Conservation (phyloP, 768 basidiomycete genomes). For the Lentinus tigrinus region DNA sequence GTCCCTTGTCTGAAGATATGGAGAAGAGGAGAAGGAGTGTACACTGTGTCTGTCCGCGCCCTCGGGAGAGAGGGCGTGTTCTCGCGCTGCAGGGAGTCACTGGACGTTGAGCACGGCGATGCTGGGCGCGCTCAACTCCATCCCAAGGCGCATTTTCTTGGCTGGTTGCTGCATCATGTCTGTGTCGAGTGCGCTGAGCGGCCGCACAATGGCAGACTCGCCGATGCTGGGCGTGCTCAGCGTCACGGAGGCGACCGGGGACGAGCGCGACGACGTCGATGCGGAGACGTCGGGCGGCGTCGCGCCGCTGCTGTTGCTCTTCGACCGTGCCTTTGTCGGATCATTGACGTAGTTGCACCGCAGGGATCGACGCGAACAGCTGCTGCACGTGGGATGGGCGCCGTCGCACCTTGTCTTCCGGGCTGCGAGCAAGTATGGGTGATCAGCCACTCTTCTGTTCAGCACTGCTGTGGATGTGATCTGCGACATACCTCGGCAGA, state of each 20-base stretch:
- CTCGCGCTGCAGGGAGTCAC: background rate
- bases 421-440: slow-evolving; percentile 41
- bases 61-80: no score
- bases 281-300: slow-evolving; percentile 23
- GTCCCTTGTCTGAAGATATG: no score
- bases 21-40: no score
- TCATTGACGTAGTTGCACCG: slow-evolving; percentile 83
- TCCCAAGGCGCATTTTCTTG: slow-evolving; percentile 76
- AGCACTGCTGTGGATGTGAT: slow-evolving; percentile 1
- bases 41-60: no score
- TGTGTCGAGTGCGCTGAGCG: slow-evolving; percentile 34
- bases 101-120: slow-evolving; percentile 20
- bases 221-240: slow-evolving; percentile 10
- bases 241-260: slow-evolving; percentile 20
- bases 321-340: slow-evolving; percentile 26
- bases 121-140: slow-evolving; percentile 23
- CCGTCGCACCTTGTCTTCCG: slow-evolving; percentile 91
- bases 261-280: slow-evolving; percentile 25
- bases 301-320: slow-evolving; percentile 17
- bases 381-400: slow-evolving; percentile 80
- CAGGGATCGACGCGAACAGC: slow-evolving; percentile 74
- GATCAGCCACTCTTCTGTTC: background rate
- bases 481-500: slow-evolving; percentile 69
- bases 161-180: slow-evolving; percentile 61
- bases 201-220: slow-evolving; percentile 18